These are phyloP conservation scores for Takashimella koratensis DNA, from an alignment of 1,284 basidiomycete genomes.

Conservation along the genomic window DNA sequence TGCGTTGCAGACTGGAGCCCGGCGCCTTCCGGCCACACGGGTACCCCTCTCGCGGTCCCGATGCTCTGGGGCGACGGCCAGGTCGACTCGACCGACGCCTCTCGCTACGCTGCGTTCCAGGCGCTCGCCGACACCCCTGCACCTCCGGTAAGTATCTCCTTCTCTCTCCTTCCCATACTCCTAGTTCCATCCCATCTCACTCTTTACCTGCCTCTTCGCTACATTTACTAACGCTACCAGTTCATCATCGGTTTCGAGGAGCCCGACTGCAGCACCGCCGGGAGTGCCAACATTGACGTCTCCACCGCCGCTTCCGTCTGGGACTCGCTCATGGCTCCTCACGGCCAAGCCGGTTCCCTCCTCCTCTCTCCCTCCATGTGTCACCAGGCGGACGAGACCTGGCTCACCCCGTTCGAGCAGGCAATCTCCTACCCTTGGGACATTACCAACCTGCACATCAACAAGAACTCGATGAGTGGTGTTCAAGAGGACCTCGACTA, in stretches of 20 bases:
- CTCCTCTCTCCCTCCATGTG: slow-evolving; percentile 46
- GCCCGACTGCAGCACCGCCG: slow-evolving; percentile 44
- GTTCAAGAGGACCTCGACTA: slow-evolving; percentile 40
- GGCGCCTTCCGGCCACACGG: slow-evolving; percentile 20
- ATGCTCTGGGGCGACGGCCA: slow-evolving; percentile 48
- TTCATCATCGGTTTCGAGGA: slow-evolving; percentile 49
- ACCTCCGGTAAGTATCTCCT: too few relatives aligned
- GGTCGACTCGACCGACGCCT: slow-evolving; percentile 26
- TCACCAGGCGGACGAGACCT: slow-evolving; percentile 43
- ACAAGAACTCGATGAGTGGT: slow-evolving; percentile 45
- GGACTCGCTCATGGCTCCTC: slow-evolving; percentile 42
- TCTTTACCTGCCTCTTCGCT: too few relatives aligned
- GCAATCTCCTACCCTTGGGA: slow-evolving; percentile 29
- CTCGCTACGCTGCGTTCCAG: slow-evolving; percentile 38
- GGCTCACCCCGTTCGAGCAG: slow-evolving; percentile 35
- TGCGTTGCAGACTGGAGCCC: slow-evolving; percentile 23
- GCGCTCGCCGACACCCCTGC: slow-evolving; percentile 18
- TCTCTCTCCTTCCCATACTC: too few relatives aligned
- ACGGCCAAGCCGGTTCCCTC: slow-evolving; percentile 31
- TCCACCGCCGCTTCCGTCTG: slow-evolving; percentile 31
- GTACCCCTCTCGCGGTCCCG: slow-evolving; percentile 28
- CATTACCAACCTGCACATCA: slow-evolving; percentile 46
- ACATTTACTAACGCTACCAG: too few relatives aligned
- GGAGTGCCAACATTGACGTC: slow-evolving; percentile 9
- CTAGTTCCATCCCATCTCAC: too few relatives aligned